Base-by-base conservation (phyloP, 1,284 basidiomycete species). In the Wallemia hederae region DNA sequence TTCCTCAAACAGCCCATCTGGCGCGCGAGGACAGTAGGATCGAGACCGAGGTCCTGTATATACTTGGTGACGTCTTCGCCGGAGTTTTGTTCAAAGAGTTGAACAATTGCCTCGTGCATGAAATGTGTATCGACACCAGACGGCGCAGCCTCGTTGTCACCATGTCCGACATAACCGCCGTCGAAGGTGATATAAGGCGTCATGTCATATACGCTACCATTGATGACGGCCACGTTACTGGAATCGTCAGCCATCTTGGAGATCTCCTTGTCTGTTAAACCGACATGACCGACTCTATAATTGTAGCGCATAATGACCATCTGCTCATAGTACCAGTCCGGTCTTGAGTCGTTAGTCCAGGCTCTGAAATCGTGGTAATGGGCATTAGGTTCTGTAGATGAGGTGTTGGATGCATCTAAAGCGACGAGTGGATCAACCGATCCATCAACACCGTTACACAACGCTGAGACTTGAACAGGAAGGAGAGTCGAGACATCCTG, bases 241-340 rank as follows among this genome's bases (percentile, higher is more conserved):
- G 80, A 83, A n/a, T 73, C 68, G 59, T 67, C 76, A 7, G 84
- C 82, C 76, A 82, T 77, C 64, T 77, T 80, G 66, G 74, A 77
- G 67, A 98, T 78, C 63, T 84, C 81, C 66, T 81, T 80, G 24
- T 80, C 79, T 0, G 86, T 89, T 69, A 80, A 86, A 0, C 90
- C 94, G 65, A 94, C 71, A 70, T 92, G 97, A 0, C 92, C 91
- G 58, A 82, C 78, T 60, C 90, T 82, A 66, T 80, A 82, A 62
- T 80, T 83, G 75, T 83, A 91, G 2, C 90, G 83, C 80, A 99
- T 82, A 66, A 78, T 73, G 3, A 83, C 57, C 88, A 91, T 91
- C 64, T 75, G 78, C 73, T 98, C 85, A 65, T 84, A 89, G 72
- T 98, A 98, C 94, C 92, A 99, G 70, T 98, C 92, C 0, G 90